Evolutionary conservation across 2,329 filamentous ascomycete genomes (phyloP).

Genomic region (Neocucurbitaria cava): DNA sequence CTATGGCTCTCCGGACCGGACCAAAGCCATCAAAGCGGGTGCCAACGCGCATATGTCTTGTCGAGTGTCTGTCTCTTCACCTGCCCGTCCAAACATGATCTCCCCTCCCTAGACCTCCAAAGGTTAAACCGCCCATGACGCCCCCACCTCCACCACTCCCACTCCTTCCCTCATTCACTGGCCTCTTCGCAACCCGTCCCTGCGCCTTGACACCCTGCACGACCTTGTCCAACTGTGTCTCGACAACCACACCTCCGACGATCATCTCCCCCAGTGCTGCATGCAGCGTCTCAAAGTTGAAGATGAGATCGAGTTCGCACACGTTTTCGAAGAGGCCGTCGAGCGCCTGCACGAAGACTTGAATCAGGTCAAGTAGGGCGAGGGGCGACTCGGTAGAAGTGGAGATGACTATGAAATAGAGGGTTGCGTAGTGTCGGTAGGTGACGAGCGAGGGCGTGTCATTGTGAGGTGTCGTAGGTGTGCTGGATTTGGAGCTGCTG

Average conservation of each 20-base stretch:
- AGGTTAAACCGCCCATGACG: conserved; percentile 26
- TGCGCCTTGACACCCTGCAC: conserved; percentile 81
- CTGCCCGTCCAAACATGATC: conserved; percentile 42
- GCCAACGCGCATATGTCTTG: background rate
- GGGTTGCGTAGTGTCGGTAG: conserved; percentile 96
- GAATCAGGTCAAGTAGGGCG: conserved; percentile 93
- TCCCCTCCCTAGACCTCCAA: conserved; percentile 39
- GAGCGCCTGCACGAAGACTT: conserved; percentile 96
- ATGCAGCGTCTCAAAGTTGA: conserved; percentile 98
- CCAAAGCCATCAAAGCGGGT: background rate
- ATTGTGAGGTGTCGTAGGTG: conserved; percentile 68
- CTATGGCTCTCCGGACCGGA: background rate
- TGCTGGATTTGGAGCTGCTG: conserved; percentile 54
- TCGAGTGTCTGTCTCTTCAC: conserved; percentile 17
- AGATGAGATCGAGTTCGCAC: conserved; percentile 97
- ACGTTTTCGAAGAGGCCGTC: conserved; percentile 98
- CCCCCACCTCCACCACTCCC: conserved; percentile 25
- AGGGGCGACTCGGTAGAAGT: conserved; percentile 96
- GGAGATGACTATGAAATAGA: conserved; percentile 98
- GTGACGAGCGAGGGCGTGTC: conserved; percentile 95
- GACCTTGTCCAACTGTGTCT: conserved; percentile 88
- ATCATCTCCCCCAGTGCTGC: conserved; percentile 92
- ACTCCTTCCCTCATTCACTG: conserved; percentile 70
- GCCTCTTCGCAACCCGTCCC: conserved; percentile 78
- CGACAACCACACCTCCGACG: conserved; percentile 90